Conservation (phyloP, 345 rosid species). For the Excoecaria cochinchinensis region DNA sequence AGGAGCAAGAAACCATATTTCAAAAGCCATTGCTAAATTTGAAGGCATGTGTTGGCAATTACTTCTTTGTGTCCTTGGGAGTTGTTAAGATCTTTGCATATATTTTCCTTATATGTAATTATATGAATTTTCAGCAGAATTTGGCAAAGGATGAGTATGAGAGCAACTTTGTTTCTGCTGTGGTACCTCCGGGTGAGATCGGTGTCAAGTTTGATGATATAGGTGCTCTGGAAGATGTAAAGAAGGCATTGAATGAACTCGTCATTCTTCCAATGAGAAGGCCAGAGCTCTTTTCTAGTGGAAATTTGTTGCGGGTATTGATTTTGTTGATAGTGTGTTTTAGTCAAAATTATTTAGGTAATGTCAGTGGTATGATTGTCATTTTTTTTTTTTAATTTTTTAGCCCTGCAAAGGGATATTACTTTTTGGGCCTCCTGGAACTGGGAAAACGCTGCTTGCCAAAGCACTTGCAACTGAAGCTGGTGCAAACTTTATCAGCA, state of each 20-base stretch:
- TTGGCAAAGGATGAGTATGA: slow-evolving; percentile 92
- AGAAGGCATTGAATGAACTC: slow-evolving; percentile 85
- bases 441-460: slow-evolving; percentile 96
- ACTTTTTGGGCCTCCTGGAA: slow-evolving; percentile 99
- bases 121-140: slow-evolving; percentile 45
- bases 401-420: slow-evolving; percentile 99
- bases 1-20: slow-evolving; percentile 67
- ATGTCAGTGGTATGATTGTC: slow-evolving; percentile 12
- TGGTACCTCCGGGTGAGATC: slow-evolving; percentile 90
- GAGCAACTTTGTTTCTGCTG: slow-evolving; percentile 82
- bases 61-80: slow-evolving; percentile 1
- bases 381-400: background rate
- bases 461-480: slow-evolving; percentile 99
- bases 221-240: slow-evolving; percentile 97
- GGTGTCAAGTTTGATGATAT: slow-evolving; percentile 91
- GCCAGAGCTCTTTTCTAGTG: slow-evolving; percentile 87
- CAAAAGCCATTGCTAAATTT: slow-evolving; percentile 71
- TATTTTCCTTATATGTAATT: slow-evolving; percentile 22
- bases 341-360: background rate
- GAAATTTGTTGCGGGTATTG: slow-evolving; percentile 86
- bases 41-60: slow-evolving; percentile 52
- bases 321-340: slow-evolving; percentile 9
- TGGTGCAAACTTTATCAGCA: slow-evolving; percentile 92
- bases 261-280: slow-evolving; percentile 99
- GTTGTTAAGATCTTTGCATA: slow-evolving; percentile 16